Evolutionary conservation across 257 asterid genomes (phyloP), one percentile per base, ranked within the genome.

Genomic region (Cordia subcordata): DNA sequence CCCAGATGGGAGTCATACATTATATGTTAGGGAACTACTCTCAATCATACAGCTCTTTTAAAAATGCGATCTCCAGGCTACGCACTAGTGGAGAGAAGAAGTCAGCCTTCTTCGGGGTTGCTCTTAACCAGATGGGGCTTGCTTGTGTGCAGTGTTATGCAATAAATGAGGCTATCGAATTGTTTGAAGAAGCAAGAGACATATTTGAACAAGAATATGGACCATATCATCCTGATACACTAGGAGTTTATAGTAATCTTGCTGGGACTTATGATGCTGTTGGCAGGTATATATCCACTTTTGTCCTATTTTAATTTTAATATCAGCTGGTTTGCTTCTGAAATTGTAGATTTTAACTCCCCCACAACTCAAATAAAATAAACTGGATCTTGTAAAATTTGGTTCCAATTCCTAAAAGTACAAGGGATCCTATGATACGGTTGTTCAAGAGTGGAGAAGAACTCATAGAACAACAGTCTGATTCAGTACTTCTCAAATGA

Each of bases 201-300:
- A 77, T 92, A 37, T 67, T 92, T 74, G 99, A 92, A 79, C 86
- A 86, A 75, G 96, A 92, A 77, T 91, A 61, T 16, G 98, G 98
- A 62, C 94, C 95, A 0, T 82, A 81, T 75, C 96, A 92, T 71
- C 96, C 89, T 0, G 99, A 88, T 58, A 92, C 96, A 2, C 96
- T 92, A 45, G 99, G 96, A 27, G 94, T 92, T 32, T 88, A 84
- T 65, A 88, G 99, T 75, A 92, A 92, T 68, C 96, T 88, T 72
- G 96, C 96, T 45, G 95, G 94, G 49, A 81, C 96, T 11, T 92
- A 92, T 68, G 99, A 88, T 78, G 96, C 95, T 6, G 83, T 92
- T 40, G 95, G 99, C 68, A 86, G 99, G 99, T 88, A 82, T 10
- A 47, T 17, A 45, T 35, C 38, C 20, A 13, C 53, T 16, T 53